phyloP scores from a whole-genome alignment of 164 flowering plant species.

The Stephania japonica region DNA sequence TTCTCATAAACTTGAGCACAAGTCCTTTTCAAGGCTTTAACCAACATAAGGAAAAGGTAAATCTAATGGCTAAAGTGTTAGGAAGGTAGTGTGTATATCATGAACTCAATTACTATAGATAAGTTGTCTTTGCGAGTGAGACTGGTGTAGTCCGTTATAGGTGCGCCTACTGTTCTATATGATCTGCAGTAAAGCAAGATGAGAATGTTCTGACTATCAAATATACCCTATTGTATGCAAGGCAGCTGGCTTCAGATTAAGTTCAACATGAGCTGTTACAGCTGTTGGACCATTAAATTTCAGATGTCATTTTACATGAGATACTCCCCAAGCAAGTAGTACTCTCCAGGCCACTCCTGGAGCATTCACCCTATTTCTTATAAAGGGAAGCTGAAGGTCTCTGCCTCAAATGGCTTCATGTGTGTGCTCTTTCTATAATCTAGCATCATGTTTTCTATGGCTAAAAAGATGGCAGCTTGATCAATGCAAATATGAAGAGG shows the following conservation, averaged over 20 bases:
- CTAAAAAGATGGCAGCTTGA: not conserved
- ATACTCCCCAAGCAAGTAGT: not conserved
- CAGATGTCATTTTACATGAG: slow-evolving; percentile 7
- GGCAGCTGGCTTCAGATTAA: slow-evolving; percentile 18
- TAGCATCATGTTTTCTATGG: not conserved
- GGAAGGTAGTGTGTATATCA: slow-evolving; percentile 24
- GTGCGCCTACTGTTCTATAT: slow-evolving; percentile 26
- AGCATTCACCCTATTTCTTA: not conserved
- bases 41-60: slow-evolving; percentile 36
- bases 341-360: not conserved
- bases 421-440: not conserved
- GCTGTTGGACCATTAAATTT: slow-evolving; percentile 6
- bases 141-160: slow-evolving; percentile 24
- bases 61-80: slow-evolving; percentile 22
- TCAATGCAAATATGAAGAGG: not conserved
- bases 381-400: not conserved
- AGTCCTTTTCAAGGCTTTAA: slow-evolving; percentile 43
- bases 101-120: slow-evolving; percentile 29
- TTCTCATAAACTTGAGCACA: slow-evolving; percentile 18
- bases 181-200: slow-evolving; percentile 21
- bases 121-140: slow-evolving; percentile 20
- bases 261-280: slow-evolving; percentile 15
- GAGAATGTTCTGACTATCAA: slow-evolving; percentile 15
- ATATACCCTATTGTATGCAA: slow-evolving; percentile 20
- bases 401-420: not conserved